These are phyloP conservation scores for Kodamaea derodonti DNA, from an alignment of 1,139 yeast genomes.

Conservation along the genomic window DNA sequence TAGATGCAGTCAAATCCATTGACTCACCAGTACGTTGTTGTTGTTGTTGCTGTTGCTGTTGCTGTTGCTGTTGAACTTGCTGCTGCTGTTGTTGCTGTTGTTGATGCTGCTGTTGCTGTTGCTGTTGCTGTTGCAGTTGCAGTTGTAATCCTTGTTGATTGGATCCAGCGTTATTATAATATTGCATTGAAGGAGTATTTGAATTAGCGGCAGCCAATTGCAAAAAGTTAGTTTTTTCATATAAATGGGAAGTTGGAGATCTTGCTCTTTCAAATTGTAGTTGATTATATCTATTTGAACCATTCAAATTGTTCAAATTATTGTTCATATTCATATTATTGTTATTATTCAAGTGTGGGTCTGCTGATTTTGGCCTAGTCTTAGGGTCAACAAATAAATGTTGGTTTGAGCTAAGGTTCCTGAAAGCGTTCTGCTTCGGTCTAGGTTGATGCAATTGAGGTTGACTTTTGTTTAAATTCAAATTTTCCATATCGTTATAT, in stretches of 20 bases:
- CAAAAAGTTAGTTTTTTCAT: constrained; percentile 41
- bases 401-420: constrained; percentile 14
- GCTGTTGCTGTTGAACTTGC: constrained; percentile 10
- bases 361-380: constrained; percentile 43
- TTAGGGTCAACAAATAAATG: constrained; percentile 29
- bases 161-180: constrained; percentile 8
- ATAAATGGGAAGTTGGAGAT: constrained; percentile 44
- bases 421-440: constrained; percentile 30
- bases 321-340: constrained; percentile 2
- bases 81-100: constrained; percentile 5
- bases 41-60: constrained; percentile 6
- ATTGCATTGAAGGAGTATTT: constrained; percentile 20
- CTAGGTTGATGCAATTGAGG: constrained; percentile 35
- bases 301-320: constrained; percentile 2
- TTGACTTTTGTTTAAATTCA: constrained; percentile 17
- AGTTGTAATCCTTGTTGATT: constrained; percentile 8
- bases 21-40: constrained; percentile 14
- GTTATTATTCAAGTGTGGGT: constrained; percentile 23
- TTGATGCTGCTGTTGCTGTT: constrained; percentile 2
- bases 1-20: constrained; percentile 40
- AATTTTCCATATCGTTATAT: constrained; percentile 28
- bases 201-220: constrained; percentile 42
- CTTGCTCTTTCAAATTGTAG: constrained; percentile 34
- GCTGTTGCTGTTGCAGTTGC: constrained; percentile 9
- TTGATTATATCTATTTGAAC: constrained; percentile 10